Conservation (phyloP, 768 basidiomycete genomes). For the Hericium coralloides region DNA sequence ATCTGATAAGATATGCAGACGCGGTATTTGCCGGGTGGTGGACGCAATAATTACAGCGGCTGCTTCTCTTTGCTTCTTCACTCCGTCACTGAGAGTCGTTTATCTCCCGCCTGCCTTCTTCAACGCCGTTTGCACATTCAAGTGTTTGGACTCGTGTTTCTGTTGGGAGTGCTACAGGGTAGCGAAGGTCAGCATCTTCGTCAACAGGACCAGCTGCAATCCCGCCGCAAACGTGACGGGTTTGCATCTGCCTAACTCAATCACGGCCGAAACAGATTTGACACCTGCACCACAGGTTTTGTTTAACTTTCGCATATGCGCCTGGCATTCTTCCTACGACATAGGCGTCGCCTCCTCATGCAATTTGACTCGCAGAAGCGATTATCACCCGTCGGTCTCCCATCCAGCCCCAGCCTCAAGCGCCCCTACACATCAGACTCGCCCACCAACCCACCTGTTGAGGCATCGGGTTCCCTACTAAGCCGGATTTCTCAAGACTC, state of each 20-base stretch:
- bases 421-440: constrained; percentile 38
- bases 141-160: neutral
- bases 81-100: too few relatives aligned
- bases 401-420: constrained; percentile 28
- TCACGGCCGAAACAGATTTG: neutral
- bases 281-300: neutral
- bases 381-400: constrained; percentile 16
- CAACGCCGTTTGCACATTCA: neutral
- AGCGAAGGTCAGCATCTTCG: neutral
- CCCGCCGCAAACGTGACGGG: neutral
- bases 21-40: too few relatives aligned
- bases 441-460: constrained; percentile 12
- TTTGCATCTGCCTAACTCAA: neutral
- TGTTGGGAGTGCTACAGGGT: neutral
- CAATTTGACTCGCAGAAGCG: constrained; percentile 36
- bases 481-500: neutral
- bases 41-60: too few relatives aligned
- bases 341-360: constrained; percentile 52
- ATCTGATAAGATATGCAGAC: too few relatives aligned
- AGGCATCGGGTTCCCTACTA: neutral
- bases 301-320: constrained; percentile 31
- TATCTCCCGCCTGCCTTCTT: too few relatives aligned
- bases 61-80: too few relatives aligned
- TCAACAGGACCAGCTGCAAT: neutral
- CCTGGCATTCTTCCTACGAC: constrained; percentile 36